Evolutionary conservation across 192 early-diverging fungal species (phyloP).

Genomic region (Coemansia sp.): DNA sequence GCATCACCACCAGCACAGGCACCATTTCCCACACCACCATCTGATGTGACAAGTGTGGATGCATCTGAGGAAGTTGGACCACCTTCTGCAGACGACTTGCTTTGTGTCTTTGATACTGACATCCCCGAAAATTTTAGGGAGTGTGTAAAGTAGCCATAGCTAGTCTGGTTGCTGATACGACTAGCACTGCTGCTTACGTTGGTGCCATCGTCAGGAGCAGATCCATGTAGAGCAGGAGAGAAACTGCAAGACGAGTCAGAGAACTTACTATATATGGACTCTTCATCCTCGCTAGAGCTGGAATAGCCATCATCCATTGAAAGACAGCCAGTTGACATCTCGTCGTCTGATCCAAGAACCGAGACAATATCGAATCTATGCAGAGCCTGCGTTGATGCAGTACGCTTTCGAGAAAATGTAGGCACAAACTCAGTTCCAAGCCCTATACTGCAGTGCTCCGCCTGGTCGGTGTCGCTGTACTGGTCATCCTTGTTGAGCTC

Average conservation of each 20-base stretch:
- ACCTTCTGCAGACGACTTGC: constrained; percentile 30
- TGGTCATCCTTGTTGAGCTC: neutral
- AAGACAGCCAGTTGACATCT: neutral
- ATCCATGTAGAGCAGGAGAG: neutral
- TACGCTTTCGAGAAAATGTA: constrained; percentile 27
- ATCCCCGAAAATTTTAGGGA: neutral
- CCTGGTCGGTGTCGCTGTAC: neutral
- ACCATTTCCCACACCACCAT: constrained; percentile 8
- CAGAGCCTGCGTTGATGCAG: constrained; percentile 48
- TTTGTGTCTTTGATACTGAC: constrained; percentile 3
- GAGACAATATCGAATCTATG: constrained; percentile 37
- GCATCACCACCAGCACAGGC: neutral
- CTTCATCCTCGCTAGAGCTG: constrained; percentile 6
- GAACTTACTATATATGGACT: too few species aligned
- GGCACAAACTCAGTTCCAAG: constrained; percentile 6
- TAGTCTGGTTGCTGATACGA: neutral
- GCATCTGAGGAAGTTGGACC: constrained; percentile 30
- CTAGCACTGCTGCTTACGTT: neutral
- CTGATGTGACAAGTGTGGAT: constrained; percentile 27
- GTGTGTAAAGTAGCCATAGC: neutral
- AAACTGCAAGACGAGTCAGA: neutral
- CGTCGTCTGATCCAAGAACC: constrained; percentile 3
- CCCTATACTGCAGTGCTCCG: neutral
- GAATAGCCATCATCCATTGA: neutral
- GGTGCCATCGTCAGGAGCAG: neutral